A percentile compares a stretch with the other conserved stretches of the same genome.
phyloP scores from a whole-genome alignment of 345 rosid genomes.

The Sonneratia caseolaris region DNA sequence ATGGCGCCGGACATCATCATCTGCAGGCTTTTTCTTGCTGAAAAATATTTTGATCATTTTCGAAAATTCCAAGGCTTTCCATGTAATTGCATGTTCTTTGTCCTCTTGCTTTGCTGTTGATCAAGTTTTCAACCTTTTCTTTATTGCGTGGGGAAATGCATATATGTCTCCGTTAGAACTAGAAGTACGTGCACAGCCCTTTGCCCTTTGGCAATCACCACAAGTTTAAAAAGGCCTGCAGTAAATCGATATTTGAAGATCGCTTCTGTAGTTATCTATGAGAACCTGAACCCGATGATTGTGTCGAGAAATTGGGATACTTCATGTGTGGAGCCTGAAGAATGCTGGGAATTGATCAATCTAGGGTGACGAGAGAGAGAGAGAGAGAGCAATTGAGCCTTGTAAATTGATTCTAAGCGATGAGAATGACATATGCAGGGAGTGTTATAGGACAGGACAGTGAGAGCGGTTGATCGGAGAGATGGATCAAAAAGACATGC shows the following conservation, averaged over 20 bases:
- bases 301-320: not conserved
- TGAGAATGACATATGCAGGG: not conserved
- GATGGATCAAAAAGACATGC: not conserved
- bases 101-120: conserved; percentile 10
- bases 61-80: conserved; percentile 29
- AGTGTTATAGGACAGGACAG: not conserved
- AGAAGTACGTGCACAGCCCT: no score
- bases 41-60: conserved; percentile 27
- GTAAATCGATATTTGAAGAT: no score
- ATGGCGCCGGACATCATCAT: conserved; percentile 12
- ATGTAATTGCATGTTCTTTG: conserved; percentile 32
- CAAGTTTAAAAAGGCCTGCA: no score
- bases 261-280: no score
- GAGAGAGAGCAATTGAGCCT: not conserved
- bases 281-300: no score
- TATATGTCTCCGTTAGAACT: not conserved
- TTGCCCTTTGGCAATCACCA: no score
- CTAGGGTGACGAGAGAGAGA: not conserved
- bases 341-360: not conserved
- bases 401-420: not conserved
- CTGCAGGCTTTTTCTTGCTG: conserved; percentile 35
- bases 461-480: conserved; percentile 1
- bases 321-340: not conserved
- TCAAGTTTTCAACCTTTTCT: not conserved
- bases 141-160: not conserved